Base-by-base conservation (phyloP, 2,329 filamentous ascomycete genomes). In the Fusarium nelsonii region DNA sequence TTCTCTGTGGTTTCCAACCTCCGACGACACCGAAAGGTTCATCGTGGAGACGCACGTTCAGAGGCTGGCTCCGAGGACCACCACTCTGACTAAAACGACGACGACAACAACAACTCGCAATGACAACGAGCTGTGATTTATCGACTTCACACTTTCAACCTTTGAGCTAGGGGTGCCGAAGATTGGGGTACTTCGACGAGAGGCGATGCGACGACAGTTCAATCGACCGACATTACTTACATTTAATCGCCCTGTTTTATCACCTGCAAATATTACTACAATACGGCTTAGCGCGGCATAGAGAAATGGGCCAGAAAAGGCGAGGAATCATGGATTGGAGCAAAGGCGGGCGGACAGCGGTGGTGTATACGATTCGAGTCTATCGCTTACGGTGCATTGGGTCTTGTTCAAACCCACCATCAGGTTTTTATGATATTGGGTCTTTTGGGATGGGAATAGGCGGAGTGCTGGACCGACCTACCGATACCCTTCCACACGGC, bases 1-100 rank as follows among this genome's bases (percentile, higher is more conserved):
- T 98, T 99, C 81, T 98, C 95, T 1, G 96, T 98, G 28, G 96
- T 98, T 23, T 97, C 94, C 44, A 99, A 99, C 79, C 84, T 98
- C 58, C 90, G 96, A 70, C 88, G 96, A 75, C 96, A 99, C 82
- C 92, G 93, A 78, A 98, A 98, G 83, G 95, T 98, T 48, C 96
- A 99, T 85, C 96, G 79, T 16, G 78, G 91, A 74, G 91, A 93
- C 50, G 81, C 85, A 11, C 85, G 83, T 46, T 90, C 88, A 4
- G 88, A 90, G 69, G 84, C 87, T 28, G 88, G 87, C 30, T 90
- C 88, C 8, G 88, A 90, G 72, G 87, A 88, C 63, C 86, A 88
- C 66, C 84, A 89, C 57, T 90, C 88, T 2, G 87, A 89, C 62
- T 88, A 80, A 77, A 71, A 49, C 8, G 18, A 26, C 10, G 46